phyloP scores from a whole-genome alignment of 2,329 filamentous ascomycete genomes.

The Paecilomyces dactylethromorphus region DNA sequence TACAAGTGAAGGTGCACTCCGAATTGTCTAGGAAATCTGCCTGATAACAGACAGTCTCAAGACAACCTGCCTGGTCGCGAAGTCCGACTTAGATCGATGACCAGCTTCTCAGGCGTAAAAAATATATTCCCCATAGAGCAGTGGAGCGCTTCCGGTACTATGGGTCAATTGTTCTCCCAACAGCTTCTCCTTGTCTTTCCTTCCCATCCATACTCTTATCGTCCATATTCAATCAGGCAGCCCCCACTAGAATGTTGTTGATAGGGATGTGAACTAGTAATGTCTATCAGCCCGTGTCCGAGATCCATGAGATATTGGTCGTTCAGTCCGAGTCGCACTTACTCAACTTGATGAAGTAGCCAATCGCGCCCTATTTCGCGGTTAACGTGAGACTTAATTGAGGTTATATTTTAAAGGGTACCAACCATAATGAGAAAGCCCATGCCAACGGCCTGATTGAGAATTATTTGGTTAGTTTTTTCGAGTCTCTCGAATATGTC shows the following conservation, averaged over 20 bases:
- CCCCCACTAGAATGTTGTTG: conserved; percentile 45
- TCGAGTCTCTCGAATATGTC: neutral
- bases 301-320: neutral
- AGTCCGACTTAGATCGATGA: neutral
- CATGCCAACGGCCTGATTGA: conserved; percentile 42
- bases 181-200: neutral
- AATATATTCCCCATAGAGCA: neutral
- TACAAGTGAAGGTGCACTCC: neutral
- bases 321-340: conserved; percentile 23
- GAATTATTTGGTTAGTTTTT: neutral
- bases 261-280: conserved; percentile 43
- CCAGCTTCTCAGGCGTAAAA: neutral
- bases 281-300: neutral
- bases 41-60: neutral
- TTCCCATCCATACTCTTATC: neutral
- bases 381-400: neutral
- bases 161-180: neutral
- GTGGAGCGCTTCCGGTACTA: neutral
- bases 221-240: conserved; percentile 20
- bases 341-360: conserved; percentile 57
- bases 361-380: conserved; percentile 42
- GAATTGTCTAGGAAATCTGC: neutral
- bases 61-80: neutral
- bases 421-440: conserved; percentile 52
- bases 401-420: neutral